phyloP scores from a whole-genome alignment of 169 alveolate species.

The Amoebophrya sp. region DNA sequence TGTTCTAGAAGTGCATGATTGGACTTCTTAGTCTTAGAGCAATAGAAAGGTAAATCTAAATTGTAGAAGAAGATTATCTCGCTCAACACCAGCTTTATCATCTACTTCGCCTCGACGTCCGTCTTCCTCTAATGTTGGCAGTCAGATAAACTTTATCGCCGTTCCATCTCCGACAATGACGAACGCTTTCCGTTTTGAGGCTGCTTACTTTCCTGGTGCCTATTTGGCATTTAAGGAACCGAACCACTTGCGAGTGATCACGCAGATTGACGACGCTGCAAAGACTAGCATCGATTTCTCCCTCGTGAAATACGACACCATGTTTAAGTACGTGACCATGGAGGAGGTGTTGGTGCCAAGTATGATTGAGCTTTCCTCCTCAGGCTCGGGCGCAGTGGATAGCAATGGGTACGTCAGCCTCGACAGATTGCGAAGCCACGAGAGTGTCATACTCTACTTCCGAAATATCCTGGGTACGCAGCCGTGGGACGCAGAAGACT shows the following conservation, averaged over 20 bases:
- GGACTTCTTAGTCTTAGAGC: too few relatives aligned
- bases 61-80: too few relatives aligned
- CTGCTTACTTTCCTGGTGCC: neutral
- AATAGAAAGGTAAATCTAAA: too few relatives aligned
- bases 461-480: neutral
- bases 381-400: too few relatives aligned
- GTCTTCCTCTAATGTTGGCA: too few relatives aligned
- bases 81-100: too few relatives aligned
- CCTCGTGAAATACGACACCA: neutral
- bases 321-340: neutral
- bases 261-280: neutral
- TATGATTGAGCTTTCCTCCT: too few relatives aligned
- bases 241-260: neutral
- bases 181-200: neutral
- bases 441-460: neutral
- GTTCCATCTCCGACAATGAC: neutral
- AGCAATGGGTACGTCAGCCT: neutral
- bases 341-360: neutral
- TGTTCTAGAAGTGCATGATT: too few relatives aligned
- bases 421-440: neutral
- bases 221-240: neutral
- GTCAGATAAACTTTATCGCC: neutral
- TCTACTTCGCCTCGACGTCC: too few relatives aligned
- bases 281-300: neutral
- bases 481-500: neutral